A percentile compares a stretch with the other conserved stretches of the same genome.
Evolutionary conservation across 1,284 basidiomycete genomes (phyloP).

Genomic region (Ustilago xerochloae): DNA sequence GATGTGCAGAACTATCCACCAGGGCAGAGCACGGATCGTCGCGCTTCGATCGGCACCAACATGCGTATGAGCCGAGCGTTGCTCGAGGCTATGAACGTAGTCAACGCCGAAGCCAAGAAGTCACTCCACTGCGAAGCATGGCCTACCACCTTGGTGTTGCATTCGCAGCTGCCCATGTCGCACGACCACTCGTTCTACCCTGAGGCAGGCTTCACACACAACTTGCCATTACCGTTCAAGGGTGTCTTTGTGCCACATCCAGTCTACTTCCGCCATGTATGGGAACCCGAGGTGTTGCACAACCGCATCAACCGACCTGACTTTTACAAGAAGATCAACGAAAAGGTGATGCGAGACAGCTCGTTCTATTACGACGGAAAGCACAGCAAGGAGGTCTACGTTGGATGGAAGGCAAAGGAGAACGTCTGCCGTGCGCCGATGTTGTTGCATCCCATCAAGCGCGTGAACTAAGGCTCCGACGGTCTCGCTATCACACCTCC

Average conservation of each 20-base stretch:
- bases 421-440: conserved; percentile 66
- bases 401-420: conserved; percentile 66
- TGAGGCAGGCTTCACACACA: conserved; percentile 67
- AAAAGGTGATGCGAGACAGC: conserved; percentile 66
- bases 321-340: conserved; percentile 67
- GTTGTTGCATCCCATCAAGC: conserved; percentile 67
- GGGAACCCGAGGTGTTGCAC: conserved; percentile 65
- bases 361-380: conserved; percentile 67
- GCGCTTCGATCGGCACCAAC: conserved; percentile 68
- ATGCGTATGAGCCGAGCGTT: conserved; percentile 66
- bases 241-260: conserved; percentile 67
- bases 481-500: background rate
- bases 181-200: conserved; percentile 67
- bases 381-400: conserved; percentile 65
- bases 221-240: conserved; percentile 66
- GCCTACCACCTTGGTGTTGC: conserved; percentile 67
- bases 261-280: conserved; percentile 67
- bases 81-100: conserved; percentile 68
- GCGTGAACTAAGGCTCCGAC: conserved; percentile 38
- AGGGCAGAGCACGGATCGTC: conserved; percentile 61
- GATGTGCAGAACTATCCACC: conserved; percentile 67
- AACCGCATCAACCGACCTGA: conserved; percentile 64
- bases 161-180: conserved; percentile 65
- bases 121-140: conserved; percentile 68
- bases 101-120: conserved; percentile 67